These are phyloP conservation scores for Lachnellula arida DNA, from an alignment of 2,329 filamentous ascomycete species.

Conservation along the genomic window DNA sequence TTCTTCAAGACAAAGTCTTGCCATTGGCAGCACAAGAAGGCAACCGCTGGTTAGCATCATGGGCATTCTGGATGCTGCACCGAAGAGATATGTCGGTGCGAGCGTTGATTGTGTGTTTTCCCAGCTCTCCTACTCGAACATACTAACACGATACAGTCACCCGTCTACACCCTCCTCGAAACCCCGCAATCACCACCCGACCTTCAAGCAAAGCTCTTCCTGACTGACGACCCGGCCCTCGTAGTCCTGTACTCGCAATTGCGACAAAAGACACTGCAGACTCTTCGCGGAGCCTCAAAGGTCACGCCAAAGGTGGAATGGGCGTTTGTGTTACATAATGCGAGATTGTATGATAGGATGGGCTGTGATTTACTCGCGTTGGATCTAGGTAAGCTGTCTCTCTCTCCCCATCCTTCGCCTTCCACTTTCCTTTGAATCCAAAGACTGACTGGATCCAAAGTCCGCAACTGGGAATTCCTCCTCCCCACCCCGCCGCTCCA, in stretches of 20 bases:
- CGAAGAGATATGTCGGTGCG: slow-evolving; percentile 80
- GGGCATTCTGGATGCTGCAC: slow-evolving; percentile 90
- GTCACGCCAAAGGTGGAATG: slow-evolving; percentile 76
- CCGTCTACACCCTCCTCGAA: slow-evolving; percentile 69
- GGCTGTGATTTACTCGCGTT: slow-evolving; percentile 87
- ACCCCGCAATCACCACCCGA: slow-evolving; percentile 64
- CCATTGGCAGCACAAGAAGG: slow-evolving; percentile 72
- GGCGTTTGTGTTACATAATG: slow-evolving; percentile 84
- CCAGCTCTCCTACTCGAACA: neutral
- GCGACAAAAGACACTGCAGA: slow-evolving; percentile 75
- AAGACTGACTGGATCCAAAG: slow-evolving; percentile 36
- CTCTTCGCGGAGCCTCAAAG: slow-evolving; percentile 77
- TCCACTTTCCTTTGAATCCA: neutral
- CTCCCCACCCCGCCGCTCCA: slow-evolving; percentile 41
- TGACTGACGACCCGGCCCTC: slow-evolving; percentile 86
- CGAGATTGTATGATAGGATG: slow-evolving; percentile 81
- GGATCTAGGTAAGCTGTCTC: slow-evolving; percentile 59
- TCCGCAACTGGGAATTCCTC: slow-evolving; percentile 78
- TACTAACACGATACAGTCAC: slow-evolving; percentile 50
- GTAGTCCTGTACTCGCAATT: slow-evolving; percentile 85
- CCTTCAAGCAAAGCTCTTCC: slow-evolving; percentile 70
- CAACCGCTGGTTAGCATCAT: slow-evolving; percentile 90
- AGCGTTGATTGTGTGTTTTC: slow-evolving; percentile 64
- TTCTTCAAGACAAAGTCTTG: slow-evolving; percentile 77
- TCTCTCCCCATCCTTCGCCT: slow-evolving; percentile 11